Evolutionary conservation across 192 early-diverging fungal genomes (phyloP), one percentile per base, ranked within the genome.

Genomic region (Coemansia sp.): DNA sequence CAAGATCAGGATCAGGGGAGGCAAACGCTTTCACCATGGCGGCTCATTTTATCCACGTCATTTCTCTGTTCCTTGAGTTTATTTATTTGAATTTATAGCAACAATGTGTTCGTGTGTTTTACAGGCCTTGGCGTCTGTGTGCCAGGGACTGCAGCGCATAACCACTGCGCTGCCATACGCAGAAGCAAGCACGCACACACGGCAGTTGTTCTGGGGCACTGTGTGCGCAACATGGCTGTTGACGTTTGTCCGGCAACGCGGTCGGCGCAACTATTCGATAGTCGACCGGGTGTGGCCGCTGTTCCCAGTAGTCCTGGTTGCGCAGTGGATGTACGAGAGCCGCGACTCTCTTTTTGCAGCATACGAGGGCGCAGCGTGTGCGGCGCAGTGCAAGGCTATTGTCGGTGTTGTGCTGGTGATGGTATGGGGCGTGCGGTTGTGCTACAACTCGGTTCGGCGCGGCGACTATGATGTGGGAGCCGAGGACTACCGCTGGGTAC

Each of bases 281-380:
- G 87, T 91, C 5, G 94, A 96, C 74, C 82, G 87, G 1, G 61
- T 89, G 14, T 94, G 94, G 94, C 84, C 87, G 22, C 77, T 94
- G 28, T 64, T 83, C 8, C 94, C 94, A 6, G 55, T 76, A 2
- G 12, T 85, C 26, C 92, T 88, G 64, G 86, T 83, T 47, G 47
- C 79, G 0, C 64, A 81, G 20, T 85, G 86, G 60, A 68, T 75
- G n/a, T 78, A 74, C 65, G 50, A 85, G 12, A 66, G 11, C 23
- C 12, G 47, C 7, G 47, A n/a, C 1, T 44, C 15, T 0, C 40
- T 9, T 1, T 3, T 44, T 62, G 65, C 21, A 64, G 68, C 9
- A 46, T 82, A 8, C 66, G 82, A 40, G 7, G 31, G 31, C 8
- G 31, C 19, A 28, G 52, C 52, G 8, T 10, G 52, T 31, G 23